Evolutionary conservation across 208 protist species (phyloP).

Genomic region (Leishmania martiniquensis): DNA sequence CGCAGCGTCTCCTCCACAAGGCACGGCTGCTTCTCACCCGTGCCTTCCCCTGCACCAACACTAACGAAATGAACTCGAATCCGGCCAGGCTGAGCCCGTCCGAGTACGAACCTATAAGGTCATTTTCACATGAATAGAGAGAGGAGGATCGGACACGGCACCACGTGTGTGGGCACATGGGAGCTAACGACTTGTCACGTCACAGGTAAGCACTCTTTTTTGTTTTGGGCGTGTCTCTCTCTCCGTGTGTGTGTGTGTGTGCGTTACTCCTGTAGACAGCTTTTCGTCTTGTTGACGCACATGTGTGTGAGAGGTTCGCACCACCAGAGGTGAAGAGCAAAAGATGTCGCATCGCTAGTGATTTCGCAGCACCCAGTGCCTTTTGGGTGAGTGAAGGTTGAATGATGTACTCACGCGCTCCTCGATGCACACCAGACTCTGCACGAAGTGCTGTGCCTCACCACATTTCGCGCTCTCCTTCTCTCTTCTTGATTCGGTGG

Average conservation of each 20-base stretch:
- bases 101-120: background rate
- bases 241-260: background rate
- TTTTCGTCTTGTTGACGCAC: background rate
- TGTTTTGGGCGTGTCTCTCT: background rate
- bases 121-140: too few relatives aligned
- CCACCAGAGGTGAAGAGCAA: background rate
- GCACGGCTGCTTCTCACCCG: too few relatives aligned
- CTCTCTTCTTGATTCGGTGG: too few relatives aligned
- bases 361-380: background rate
- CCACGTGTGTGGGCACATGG: background rate
- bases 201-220: background rate
- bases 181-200: too few relatives aligned
- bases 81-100: background rate
- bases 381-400: background rate
- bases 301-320: background rate
- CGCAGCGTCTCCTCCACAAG: background rate
- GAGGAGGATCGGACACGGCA: background rate
- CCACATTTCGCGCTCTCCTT: too few relatives aligned
- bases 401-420: background rate
- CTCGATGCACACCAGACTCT: too few relatives aligned
- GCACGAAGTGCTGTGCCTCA: too few relatives aligned
- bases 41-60: too few relatives aligned
- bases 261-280: too few relatives aligned
- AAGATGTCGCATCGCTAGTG: background rate
- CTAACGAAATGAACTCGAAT: background rate